These are phyloP conservation scores for Penicillium egyptiacum DNA, from an alignment of 495 filamentous ascomycete genomes.

Conservation along the genomic window DNA sequence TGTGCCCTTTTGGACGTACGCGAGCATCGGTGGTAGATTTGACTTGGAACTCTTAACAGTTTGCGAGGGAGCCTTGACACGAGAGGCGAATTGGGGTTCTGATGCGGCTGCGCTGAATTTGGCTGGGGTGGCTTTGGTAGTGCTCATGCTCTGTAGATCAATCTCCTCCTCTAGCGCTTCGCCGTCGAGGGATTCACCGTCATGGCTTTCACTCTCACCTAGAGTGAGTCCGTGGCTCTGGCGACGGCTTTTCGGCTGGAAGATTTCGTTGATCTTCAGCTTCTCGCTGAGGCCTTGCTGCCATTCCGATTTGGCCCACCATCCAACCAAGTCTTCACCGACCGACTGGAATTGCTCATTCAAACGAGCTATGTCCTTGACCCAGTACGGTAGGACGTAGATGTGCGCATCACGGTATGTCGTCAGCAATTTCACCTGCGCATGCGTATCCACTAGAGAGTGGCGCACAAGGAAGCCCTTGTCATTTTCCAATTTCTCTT, in stretches of 20 bases:
- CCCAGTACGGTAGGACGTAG: slow-evolving; percentile 91
- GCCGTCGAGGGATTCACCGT: slow-evolving; percentile 41
- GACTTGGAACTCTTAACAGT: slow-evolving; percentile 17
- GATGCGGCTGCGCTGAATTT: slow-evolving; percentile 11
- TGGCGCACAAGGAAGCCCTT: slow-evolving; percentile 71
- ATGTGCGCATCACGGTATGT: slow-evolving; percentile 86
- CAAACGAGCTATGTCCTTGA: slow-evolving; percentile 71
- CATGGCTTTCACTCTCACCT: slow-evolving; percentile 40
- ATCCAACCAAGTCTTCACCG: slow-evolving; percentile 88
- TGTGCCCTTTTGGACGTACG: slow-evolving; percentile 64
- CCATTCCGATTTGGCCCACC: slow-evolving; percentile 94
- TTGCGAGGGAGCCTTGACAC: slow-evolving; percentile 32
- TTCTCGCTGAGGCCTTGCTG: slow-evolving; percentile 77
- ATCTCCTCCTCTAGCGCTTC: slow-evolving; percentile 50
- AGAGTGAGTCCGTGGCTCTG: slow-evolving; percentile 27
- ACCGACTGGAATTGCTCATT: slow-evolving; percentile 84
- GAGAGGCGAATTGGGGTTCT: slow-evolving; percentile 39
- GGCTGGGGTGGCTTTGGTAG: slow-evolving; percentile 44
- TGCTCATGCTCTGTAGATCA: slow-evolving; percentile 62
- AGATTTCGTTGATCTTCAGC: slow-evolving; percentile 66
- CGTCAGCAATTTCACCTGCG: slow-evolving; percentile 71
- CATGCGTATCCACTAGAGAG: slow-evolving; percentile 66
- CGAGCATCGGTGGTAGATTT: slow-evolving; percentile 65
- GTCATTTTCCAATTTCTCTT: slow-evolving; percentile 71
- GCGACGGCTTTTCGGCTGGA: slow-evolving; percentile 38